Conservation (phyloP, 805 yeast species). For the Vanderwaltozyma yarrowii region DNA sequence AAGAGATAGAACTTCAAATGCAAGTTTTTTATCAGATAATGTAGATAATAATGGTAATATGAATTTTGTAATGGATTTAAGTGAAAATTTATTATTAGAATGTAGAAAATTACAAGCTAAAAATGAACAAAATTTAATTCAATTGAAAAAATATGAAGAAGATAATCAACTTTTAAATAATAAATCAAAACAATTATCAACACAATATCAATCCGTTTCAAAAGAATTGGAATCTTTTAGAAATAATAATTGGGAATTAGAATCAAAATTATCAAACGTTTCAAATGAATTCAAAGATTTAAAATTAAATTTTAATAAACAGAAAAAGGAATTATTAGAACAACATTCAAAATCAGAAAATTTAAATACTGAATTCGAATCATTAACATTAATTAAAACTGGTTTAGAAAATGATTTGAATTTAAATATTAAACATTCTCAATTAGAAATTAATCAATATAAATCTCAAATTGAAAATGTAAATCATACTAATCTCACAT, state of each 20-base stretch:
- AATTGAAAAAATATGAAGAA: conserved; percentile 34
- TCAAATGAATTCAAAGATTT: conserved; percentile 2
- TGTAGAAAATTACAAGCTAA: conserved; percentile 64
- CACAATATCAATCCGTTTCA: conserved; percentile 9
- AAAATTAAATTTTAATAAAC: neutral
- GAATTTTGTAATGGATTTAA: conserved; percentile 61
- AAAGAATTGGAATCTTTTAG: conserved; percentile 6
- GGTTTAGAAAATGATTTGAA: conserved; percentile 35
- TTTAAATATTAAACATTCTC: conserved; percentile 57
- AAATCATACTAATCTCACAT: conserved; percentile 6
- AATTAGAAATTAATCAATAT: conserved; percentile 46
- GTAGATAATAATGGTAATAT: conserved; percentile 39
- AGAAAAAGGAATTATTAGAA: conserved; percentile 1
- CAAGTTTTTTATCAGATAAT: conserved; percentile 12
- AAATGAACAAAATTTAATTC: conserved; percentile 37
- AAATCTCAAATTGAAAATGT: conserved; percentile 2
- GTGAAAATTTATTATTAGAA: conserved; percentile 61
- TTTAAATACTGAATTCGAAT: conserved; percentile 1
- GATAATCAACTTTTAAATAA: conserved; percentile 32
- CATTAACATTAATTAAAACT: conserved; percentile 15
- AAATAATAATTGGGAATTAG: conserved; percentile 3
- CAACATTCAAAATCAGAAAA: neutral
- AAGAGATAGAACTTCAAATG: conserved; percentile 8
- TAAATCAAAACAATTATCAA: conserved; percentile 30
- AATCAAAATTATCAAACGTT: neutral